Evolutionary conservation across 2,329 filamentous ascomycete species (phyloP), one percentile per base, ranked within the genome.

Genomic region (Cladorrhinum sp.): DNA sequence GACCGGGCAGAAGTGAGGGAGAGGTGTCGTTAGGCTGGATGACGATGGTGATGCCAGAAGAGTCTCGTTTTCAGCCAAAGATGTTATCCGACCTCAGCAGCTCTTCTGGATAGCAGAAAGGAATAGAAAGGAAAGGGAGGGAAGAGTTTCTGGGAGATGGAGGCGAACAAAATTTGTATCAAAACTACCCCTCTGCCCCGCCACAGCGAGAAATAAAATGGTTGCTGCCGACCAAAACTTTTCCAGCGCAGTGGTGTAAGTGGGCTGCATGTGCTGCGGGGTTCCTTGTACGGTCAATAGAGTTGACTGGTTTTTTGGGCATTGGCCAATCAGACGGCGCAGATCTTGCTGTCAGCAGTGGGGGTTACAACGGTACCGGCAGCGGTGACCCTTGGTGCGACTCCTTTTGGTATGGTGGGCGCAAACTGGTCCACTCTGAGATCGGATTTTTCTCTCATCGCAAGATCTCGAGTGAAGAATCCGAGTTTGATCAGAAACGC

Each of bases 31-130:
- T 32, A 53, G 45, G 53, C 27, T 18, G 53, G 53, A 36, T 45
- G 25, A 29, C 22, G 41, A 48, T 29, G 24, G 50, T 56, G 57
- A 61, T 63, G 62, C 59, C 64, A 62, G 59, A 64, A 57, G 57
- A 61, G 58, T 58, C 25, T 45, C 23, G 53, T 65, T 65, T 65
- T 65, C 63, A 66, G 54, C 58, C 58, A 45, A 52, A 48, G 56
- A 63, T 62, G 61, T 52, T 67, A 56, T 60, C 59, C 58, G 59
- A 60, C 49, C 59, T 55, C 53, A 51, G 50, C 61, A 65, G 61
- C 62, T 56, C 64, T 64, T 67, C 62, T 68, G 64, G 57, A 62
- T 48, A 57, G 41, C 18, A 45, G 60, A 58, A 54, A 25, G 61
- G 25, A 22, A 60, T 23, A 60, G 27, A 60, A 50, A 49, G 57